Evolutionary conservation across 2,329 filamentous ascomycete genomes (phyloP), one percentile per base, ranked within the genome.

Genomic region (Hortaea sp.): DNA sequence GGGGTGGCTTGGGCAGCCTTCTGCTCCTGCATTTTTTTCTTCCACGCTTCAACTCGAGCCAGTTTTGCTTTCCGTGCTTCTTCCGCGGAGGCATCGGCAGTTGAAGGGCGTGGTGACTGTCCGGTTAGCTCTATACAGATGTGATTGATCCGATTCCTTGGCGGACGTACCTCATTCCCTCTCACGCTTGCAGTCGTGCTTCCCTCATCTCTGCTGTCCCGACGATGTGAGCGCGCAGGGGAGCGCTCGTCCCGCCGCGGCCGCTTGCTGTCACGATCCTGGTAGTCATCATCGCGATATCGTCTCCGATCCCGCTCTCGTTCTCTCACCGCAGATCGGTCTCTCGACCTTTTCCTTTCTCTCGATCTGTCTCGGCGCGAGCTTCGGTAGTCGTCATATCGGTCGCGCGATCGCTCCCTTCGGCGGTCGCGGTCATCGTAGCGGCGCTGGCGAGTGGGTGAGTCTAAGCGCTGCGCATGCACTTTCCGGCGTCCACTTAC

Each of bases 21-120:
- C 37, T 78, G 72, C 62, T 86, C 29, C 50, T 44, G 67, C 89
- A 90, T 66, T 9, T 35, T 35, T 35, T 88, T 85, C 69, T 95
- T 95, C 89, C 88, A 95, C 47, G 86, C 85, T 63, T 90, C 86
- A 29, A 94, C 69, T 62, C 87, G 89, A 29, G 86, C 86, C 39
- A 88, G 73, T 52, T 85, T 75, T 6, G 49, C 48, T 29, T 51
- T 51, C 35, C 45, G 41, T 6, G 31, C 34, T 12, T 44, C 45
- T 45, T 42, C 35, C 29, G 49, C 56, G 10, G 45, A 42, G 45
- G 47, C 43, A 11, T 52, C 44, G 38, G 48, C 44, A 31, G 48
- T 50, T 3, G 52, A 44, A 29, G 53, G 49, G 28, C 54, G 53
- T 41, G 48, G 45, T 10, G 54, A 44, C 50, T 57, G 53, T 30